Evolutionary conservation across 768 basidiomycete species (phyloP), one percentile per base, ranked within the genome.

Genomic region (Mycena amicta): DNA sequence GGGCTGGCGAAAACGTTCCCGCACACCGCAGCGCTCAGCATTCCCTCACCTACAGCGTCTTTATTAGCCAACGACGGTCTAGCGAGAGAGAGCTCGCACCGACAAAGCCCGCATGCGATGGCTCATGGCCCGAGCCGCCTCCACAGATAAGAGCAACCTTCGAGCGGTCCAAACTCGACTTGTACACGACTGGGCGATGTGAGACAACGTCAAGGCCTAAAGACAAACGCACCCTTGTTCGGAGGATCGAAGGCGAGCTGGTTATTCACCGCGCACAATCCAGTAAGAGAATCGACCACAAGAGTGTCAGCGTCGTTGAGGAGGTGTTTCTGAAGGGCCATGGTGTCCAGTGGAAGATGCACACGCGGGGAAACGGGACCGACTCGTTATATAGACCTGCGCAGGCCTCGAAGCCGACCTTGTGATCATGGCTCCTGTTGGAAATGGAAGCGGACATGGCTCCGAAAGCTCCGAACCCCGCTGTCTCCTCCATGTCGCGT

Each of bases 1-100:
- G 95, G 95, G 18, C 90, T 92, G 2, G 95, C 94, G 68, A 97
- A 98, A 37, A 97, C 78, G 65, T 84, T 90, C 6, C 95, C 95
- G 63, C 88, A 92, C 6, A 96, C 90, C 29, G 94, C 92, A 31
- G 87, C 86, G 33, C 86, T 85, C 40, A 96, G 76, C 65, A 95
- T 88, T 26, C 94, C 94, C 59, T 84, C 73, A 39, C 91, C 90
- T 90, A 53, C 0, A 50, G 6, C 47, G 25, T 31, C n/a, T n/a
- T n/a, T n/a, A n/a, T n/a, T n/a, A n/a, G n/a, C n/a, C n/a, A n/a
- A n/a, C n/a, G n/a, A n/a, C n/a, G n/a, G n/a, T n/a, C n/a, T n/a
- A n/a, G n/a, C n/a, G n/a, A n/a, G n/a, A n/a, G n/a, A n/a, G n/a
- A n/a, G n/a, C n/a, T n/a, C 80, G 62, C 61, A 88, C 93, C 94